Evolutionary conservation across 225 moss, liverwort and hornwort species (phyloP).

Genomic region (Bryum argenteum): DNA sequence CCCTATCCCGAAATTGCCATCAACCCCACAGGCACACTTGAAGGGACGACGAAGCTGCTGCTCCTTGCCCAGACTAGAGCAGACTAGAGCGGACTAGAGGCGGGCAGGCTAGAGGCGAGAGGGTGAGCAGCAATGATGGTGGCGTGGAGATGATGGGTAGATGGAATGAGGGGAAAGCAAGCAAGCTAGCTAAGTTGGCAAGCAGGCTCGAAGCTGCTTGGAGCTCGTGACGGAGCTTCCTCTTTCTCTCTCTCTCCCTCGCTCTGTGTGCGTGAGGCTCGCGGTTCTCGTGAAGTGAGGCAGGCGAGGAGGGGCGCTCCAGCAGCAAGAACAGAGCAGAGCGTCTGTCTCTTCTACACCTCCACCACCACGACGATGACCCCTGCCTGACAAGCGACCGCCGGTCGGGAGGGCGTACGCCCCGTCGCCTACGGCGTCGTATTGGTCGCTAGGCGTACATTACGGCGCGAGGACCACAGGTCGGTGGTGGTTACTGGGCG

Average conservation of each 20-base stretch:
- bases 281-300: constrained; percentile 37
- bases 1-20: constrained; percentile 31
- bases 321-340: background rate
- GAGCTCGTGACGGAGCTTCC: no score
- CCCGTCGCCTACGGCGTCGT: constrained; percentile 25
- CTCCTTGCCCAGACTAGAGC: no score
- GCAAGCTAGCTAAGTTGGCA: no score
- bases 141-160: no score
- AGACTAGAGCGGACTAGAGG: no score
- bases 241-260: background rate
- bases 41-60: no score
- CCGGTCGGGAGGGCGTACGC: constrained; percentile 2
- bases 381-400: constrained; percentile 5
- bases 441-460: background rate
- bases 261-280: background rate
- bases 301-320: background rate
- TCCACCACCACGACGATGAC: constrained; percentile 14
- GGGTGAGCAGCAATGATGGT: no score
- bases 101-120: no score
- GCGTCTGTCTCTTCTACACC: no score
- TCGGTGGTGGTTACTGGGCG: constrained; percentile 14
- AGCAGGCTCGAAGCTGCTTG: no score
- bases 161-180: no score
- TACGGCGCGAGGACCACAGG: constrained; percentile 12
- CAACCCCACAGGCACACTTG: background rate